Evolutionary conservation across 2,329 filamentous ascomycete genomes (phyloP).

Genomic region (Sarocladiaceae sp.): DNA sequence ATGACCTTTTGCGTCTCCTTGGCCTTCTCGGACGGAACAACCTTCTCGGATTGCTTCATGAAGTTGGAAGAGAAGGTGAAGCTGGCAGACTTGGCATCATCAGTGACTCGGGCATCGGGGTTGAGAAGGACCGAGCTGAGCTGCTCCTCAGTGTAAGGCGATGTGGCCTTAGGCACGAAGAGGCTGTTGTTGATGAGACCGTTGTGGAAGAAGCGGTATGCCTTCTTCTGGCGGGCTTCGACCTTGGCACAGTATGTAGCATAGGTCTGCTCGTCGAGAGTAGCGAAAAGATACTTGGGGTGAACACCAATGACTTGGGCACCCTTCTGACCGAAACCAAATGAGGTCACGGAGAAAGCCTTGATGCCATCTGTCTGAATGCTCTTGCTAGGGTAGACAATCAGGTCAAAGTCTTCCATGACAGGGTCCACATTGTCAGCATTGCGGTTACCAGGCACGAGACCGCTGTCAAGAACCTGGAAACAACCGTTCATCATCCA

Average conservation of each 20-base stretch:
- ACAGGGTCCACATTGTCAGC: constrained; percentile 94
- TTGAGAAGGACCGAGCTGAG: constrained; percentile 88
- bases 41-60: constrained; percentile 61
- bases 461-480: constrained; percentile 88
- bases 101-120: constrained; percentile 78
- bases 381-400: constrained; percentile 90
- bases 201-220: constrained; percentile 98
- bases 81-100: constrained; percentile 82
- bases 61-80: constrained; percentile 69
- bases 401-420: constrained; percentile 97
- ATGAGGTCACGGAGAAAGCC: constrained; percentile 97
- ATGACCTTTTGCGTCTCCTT: constrained; percentile 71
- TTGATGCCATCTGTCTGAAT: constrained; percentile 98
- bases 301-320: constrained; percentile 96
- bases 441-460: constrained; percentile 96
- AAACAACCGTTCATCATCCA: constrained; percentile 99
- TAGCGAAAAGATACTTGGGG: constrained; percentile 90
- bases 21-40: constrained; percentile 40
- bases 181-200: constrained; percentile 96
- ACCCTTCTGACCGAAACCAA: constrained; percentile 98
- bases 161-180: constrained; percentile 90
- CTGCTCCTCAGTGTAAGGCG: constrained; percentile 86
- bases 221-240: constrained; percentile 92
- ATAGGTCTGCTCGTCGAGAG: constrained; percentile 85
- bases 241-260: constrained; percentile 82